A percentile compares a stretch with the other conserved stretches of the same genome.
Evolutionary conservation across 2,329 filamentous ascomycete species (phyloP).

Genomic region (Fusarium subtropicale): DNA sequence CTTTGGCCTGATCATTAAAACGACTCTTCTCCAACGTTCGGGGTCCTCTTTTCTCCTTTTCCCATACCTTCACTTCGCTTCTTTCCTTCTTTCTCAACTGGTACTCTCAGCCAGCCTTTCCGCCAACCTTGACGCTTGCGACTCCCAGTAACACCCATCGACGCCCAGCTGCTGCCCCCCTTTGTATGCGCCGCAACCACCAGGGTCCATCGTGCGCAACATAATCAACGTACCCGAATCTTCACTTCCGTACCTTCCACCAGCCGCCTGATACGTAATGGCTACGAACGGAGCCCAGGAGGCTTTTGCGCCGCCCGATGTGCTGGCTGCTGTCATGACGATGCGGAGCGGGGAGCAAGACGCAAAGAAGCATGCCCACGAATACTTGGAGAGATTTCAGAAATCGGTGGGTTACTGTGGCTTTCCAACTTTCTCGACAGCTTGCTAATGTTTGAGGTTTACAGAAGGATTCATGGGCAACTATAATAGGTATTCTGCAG

Average conservation of each 20-base stretch:
- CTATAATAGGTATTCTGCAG: conserved; percentile 87
- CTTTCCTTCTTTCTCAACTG: conserved; percentile 17
- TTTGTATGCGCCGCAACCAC: conserved; percentile 45
- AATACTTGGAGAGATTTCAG: conserved; percentile 94
- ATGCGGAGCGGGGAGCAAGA: conserved; percentile 88
- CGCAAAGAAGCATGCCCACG: conserved; percentile 89
- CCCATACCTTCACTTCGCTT: conserved; percentile 15
- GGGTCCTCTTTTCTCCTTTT: conserved; percentile 23
- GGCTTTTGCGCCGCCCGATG: conserved; percentile 78
- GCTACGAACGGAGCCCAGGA: conserved; percentile 73
- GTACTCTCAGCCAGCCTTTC: conserved; percentile 19
- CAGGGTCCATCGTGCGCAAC: conserved; percentile 40
- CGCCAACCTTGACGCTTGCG: conserved; percentile 18
- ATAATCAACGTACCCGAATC: conserved; percentile 18
- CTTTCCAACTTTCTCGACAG: background rate
- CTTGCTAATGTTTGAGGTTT: conserved; percentile 28
- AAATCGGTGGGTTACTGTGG: conserved; percentile 79
- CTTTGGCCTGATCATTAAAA: conserved; percentile 39
- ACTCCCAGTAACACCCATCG: conserved; percentile 13
- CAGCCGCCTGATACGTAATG: conserved; percentile 62
- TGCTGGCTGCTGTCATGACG: conserved; percentile 88
- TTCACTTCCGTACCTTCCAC: background rate
- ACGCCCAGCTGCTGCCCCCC: conserved; percentile 29
- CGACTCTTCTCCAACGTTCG: conserved; percentile 21
- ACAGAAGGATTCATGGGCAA: conserved; percentile 90